Evolutionary conservation across 352 stramenopile species (phyloP).

Genomic region (Globisporangium parvum): DNA sequence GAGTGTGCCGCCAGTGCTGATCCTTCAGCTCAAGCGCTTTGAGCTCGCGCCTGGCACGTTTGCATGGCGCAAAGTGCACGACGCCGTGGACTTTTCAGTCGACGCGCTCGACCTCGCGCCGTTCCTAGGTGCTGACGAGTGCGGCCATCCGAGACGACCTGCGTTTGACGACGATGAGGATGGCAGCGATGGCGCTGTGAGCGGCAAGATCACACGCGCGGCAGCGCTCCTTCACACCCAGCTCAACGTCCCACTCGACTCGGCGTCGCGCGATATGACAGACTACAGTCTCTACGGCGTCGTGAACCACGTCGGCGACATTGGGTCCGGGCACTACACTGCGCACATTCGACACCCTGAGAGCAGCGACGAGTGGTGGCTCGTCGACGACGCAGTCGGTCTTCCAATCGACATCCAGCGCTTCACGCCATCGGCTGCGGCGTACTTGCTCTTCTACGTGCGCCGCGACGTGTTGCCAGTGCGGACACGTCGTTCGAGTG

Average conservation of each 20-base stretch:
- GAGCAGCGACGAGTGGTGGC: slow-evolving; percentile 73
- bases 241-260: slow-evolving; percentile 34
- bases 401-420: slow-evolving; percentile 15
- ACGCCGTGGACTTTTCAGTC: slow-evolving; percentile 91
- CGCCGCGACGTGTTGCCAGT: slow-evolving; percentile 30
- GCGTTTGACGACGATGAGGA: slow-evolving; percentile 1
- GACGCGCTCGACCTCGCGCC: slow-evolving; percentile 72
- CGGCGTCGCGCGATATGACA: slow-evolving; percentile 31
- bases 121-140: slow-evolving; percentile 24
- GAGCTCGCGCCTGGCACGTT: slow-evolving; percentile 51
- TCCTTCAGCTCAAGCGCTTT: slow-evolving; percentile 70
- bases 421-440: slow-evolving; percentile 35
- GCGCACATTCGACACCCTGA: slow-evolving; percentile 39
- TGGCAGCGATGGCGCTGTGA: slow-evolving; percentile 1
- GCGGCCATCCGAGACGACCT: neutral
- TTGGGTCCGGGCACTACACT: slow-evolving; percentile 92
- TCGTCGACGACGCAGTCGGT: slow-evolving; percentile 88
- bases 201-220: slow-evolving; percentile 17
- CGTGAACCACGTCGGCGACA: slow-evolving; percentile 92
- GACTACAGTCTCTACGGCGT: slow-evolving; percentile 93
- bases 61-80: slow-evolving; percentile 67
- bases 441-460: slow-evolving; percentile 74
- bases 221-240: slow-evolving; percentile 28
- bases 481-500: neutral
- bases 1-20: slow-evolving; percentile 47